These are phyloP conservation scores for Monilinia laxa DNA, from an alignment of 2,329 filamentous ascomycete species.

Conservation along the genomic window DNA sequence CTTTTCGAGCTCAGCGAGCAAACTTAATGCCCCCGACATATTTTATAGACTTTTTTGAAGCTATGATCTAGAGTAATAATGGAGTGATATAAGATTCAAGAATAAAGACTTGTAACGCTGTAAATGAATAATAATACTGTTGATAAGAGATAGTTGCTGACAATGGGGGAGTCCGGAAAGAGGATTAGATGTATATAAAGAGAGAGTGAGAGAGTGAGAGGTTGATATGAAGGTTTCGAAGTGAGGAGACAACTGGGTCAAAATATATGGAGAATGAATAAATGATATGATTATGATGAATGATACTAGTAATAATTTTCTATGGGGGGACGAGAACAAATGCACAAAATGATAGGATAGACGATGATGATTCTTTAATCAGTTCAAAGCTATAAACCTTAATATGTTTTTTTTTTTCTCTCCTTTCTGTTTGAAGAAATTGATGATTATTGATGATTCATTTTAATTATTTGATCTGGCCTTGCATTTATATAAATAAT, in stretches of 20 bases:
- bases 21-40: slow-evolving; percentile 16
- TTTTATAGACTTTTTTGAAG: not conserved
- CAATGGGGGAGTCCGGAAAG: not conserved
- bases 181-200: not conserved
- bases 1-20: slow-evolving; percentile 21
- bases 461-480: not conserved
- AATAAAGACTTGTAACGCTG: not conserved
- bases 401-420: not conserved
- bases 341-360: not conserved
- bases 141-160: not conserved
- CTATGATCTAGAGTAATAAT: not conserved
- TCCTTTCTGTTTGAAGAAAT: too few species aligned
- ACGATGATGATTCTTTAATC: slow-evolving; percentile 8
- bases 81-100: not conserved
- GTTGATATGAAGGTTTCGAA: not conserved
- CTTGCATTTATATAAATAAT: slow-evolving; percentile 1
- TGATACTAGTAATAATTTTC: not conserved
- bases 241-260: not conserved
- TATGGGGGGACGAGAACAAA: slow-evolving; percentile 7
- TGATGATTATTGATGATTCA: not conserved
- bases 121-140: not conserved
- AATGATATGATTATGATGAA: slow-evolving; percentile 13
- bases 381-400: slow-evolving; percentile 4
- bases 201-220: not conserved
- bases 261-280: slow-evolving; percentile 8